These are phyloP conservation scores for Vigna nakashimae DNA, from an alignment of 306 rosid species.

Conservation along the genomic window DNA sequence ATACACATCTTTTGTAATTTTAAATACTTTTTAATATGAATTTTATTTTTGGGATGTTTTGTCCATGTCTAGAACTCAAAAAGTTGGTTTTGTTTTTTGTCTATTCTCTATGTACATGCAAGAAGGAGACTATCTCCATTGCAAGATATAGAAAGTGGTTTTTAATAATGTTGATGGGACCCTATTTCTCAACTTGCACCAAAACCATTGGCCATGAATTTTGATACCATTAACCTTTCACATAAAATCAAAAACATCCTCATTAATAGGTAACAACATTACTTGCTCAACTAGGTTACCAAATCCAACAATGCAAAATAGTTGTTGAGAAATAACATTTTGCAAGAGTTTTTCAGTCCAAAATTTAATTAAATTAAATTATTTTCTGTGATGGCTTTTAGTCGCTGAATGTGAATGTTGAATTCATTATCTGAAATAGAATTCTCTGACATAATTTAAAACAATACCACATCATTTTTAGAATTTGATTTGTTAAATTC, in stretches of 20 bases:
- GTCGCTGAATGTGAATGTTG: neutral
- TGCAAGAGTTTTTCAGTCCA: neutral
- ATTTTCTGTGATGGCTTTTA: neutral
- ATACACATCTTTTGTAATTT: no score
- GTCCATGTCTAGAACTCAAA: neutral
- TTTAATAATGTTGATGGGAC: slow-evolving; percentile 4
- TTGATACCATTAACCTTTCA: neutral
- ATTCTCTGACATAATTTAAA: neutral
- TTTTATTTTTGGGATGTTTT: no score
- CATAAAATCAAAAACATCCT: slow-evolving; percentile 26
- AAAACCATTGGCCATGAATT: slow-evolving; percentile 10
- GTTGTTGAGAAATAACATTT: neutral
- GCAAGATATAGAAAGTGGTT: slow-evolving; percentile 6
- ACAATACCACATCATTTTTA: no score
- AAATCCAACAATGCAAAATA: neutral
- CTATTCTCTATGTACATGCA: neutral
- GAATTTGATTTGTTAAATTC: no score
- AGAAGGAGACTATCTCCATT: neutral
- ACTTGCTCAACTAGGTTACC: slow-evolving; percentile 13
- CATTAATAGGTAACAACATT: neutral
- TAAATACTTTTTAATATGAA: no score
- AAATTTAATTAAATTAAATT: no score
- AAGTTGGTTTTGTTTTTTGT: slow-evolving; percentile 3
- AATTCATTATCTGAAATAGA: neutral
- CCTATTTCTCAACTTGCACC: slow-evolving; percentile 43